Conservation (phyloP, 495 filamentous ascomycete genomes). For the Penicillium waksmanii region DNA sequence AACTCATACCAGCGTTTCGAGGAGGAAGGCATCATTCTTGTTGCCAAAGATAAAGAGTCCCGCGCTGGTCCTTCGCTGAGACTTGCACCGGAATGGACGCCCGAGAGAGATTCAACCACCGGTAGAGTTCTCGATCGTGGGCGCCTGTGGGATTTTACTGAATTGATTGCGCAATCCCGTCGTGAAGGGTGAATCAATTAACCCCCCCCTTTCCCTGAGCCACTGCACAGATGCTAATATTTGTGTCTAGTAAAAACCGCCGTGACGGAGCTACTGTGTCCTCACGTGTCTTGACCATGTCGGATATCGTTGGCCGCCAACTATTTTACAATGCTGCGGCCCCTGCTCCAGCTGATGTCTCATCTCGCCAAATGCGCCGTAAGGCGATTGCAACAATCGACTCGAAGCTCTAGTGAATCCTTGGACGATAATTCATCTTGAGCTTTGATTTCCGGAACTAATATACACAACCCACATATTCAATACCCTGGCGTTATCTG, state of each 20-base stretch:
- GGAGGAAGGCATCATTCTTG: slow-evolving; percentile 84
- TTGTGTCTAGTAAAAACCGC: slow-evolving; percentile 69
- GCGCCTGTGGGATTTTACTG: slow-evolving; percentile 85
- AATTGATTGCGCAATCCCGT: slow-evolving; percentile 78
- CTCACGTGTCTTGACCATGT: slow-evolving; percentile 75
- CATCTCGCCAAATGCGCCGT: slow-evolving; percentile 42
- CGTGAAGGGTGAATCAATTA: slow-evolving; percentile 69
- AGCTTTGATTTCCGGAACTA: neutral
- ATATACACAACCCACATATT: neutral
- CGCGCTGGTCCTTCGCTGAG: slow-evolving; percentile 61
- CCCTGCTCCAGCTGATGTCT: slow-evolving; percentile 36
- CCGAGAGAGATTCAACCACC: slow-evolving; percentile 61
- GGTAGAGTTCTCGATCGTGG: slow-evolving; percentile 70
- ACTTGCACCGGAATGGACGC: slow-evolving; percentile 79
- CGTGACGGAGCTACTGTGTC: slow-evolving; percentile 89
- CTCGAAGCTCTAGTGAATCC: slow-evolving; percentile 38
- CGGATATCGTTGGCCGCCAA: slow-evolving; percentile 60
- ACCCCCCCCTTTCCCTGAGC: neutral
- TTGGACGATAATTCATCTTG: neutral
- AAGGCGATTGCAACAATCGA: slow-evolving; percentile 40
- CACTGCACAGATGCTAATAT: slow-evolving; percentile 5
- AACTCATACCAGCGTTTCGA: slow-evolving; percentile 88
- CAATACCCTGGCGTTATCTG: neutral
- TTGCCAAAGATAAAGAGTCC: slow-evolving; percentile 62
- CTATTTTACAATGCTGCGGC: slow-evolving; percentile 48